Evolutionary conservation across 805 yeast species (phyloP).

Genomic region (Saccharomycopsis fermentans): DNA sequence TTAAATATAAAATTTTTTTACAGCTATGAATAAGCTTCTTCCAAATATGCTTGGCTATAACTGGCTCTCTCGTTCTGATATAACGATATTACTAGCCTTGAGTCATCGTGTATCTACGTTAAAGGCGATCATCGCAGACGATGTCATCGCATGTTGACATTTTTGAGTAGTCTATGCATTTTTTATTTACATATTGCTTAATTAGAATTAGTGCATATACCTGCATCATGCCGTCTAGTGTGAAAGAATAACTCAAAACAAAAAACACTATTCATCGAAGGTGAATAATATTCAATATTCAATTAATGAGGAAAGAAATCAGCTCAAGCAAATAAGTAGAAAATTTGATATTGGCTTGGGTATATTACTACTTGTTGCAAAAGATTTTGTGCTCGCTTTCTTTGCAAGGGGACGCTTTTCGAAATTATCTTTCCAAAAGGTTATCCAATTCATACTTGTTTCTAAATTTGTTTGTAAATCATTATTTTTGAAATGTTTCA

Average conservation of each 20-base stretch:
- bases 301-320: too few relatives aligned
- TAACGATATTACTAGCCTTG: neutral
- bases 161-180: neutral
- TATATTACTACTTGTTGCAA: neutral
- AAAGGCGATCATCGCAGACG: neutral
- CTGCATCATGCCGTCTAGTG: neutral
- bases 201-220: neutral
- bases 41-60: neutral
- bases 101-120: neutral
- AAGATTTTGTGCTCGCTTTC: neutral
- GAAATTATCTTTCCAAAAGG: neutral
- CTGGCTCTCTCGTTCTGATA: neutral
- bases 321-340: neutral
- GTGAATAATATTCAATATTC: neutral
- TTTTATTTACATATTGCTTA: neutral
- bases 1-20: neutral
- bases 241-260: too few relatives aligned
- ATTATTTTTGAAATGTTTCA: neutral
- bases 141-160: constrained; percentile 1
- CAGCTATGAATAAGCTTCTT: neutral
- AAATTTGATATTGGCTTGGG: neutral
- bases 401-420: neutral
- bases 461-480: neutral
- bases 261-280: neutral
- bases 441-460: neutral